Evolutionary conservation across 331 rosid species (phyloP).

Genomic region (Pyracantha coccinea): DNA sequence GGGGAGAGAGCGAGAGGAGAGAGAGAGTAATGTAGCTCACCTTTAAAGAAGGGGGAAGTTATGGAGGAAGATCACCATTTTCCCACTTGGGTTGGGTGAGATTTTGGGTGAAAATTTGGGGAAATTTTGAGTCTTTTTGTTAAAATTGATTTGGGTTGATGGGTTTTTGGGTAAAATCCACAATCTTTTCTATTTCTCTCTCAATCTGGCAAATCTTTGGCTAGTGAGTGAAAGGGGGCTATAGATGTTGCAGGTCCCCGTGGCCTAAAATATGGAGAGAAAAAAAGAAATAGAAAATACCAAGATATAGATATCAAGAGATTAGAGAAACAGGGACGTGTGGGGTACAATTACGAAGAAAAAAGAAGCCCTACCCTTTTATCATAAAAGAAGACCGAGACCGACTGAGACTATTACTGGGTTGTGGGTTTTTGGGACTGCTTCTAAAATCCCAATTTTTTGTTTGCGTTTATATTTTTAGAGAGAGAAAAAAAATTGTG

Average conservation of each 20-base stretch:
- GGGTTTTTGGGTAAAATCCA: not conserved
- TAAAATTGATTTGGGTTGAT: not conserved
- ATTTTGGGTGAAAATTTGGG: not conserved
- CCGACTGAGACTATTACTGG: not conserved
- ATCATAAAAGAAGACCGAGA: not conserved
- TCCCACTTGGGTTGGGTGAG: not conserved
- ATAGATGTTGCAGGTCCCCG: not conserved
- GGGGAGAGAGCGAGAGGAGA: not conserved
- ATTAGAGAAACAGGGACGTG: not conserved
- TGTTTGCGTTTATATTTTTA: not conserved
- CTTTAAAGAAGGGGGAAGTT: constrained; percentile 14
- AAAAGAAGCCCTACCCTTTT: not conserved
- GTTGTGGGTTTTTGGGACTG: not conserved
- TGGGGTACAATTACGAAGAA: not conserved
- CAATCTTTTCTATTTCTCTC: not conserved
- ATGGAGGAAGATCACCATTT: constrained; percentile 5
- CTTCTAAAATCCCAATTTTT: not conserved
- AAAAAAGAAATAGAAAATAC: not conserved
- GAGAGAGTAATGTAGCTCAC: constrained; percentile 7
- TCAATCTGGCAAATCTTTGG: constrained; percentile 11
- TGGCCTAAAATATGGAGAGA: not conserved
- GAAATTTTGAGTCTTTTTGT: not conserved
- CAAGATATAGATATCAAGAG: not conserved
- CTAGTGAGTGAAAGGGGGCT: not conserved
- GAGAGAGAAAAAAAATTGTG: not conserved